A percentile compares a stretch with the other conserved stretches of the same genome.
phyloP scores from a whole-genome alignment of 2,329 filamentous ascomycete genomes.

The Nothomitra cinnamomea region DNA sequence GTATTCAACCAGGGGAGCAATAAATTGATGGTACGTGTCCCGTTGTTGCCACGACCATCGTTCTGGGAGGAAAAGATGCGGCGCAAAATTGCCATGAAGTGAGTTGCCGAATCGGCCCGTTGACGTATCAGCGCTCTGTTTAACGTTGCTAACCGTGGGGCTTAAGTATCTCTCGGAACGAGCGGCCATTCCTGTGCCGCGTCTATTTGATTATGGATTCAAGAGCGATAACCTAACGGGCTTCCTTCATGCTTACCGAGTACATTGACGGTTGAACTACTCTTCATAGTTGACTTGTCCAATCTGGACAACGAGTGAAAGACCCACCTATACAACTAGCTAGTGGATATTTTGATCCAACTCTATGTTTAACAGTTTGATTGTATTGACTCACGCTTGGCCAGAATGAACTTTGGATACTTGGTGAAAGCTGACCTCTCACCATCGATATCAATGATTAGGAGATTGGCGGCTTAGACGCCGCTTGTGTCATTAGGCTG shows the following conservation, averaged over 20 bases:
- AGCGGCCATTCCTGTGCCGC: background rate
- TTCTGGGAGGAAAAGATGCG: background rate
- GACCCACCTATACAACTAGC: background rate
- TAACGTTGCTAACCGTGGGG: background rate
- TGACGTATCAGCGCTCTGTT: background rate
- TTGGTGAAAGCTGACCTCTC: background rate
- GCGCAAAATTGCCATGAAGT: background rate
- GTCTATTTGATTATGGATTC: too few relatives aligned
- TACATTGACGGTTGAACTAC: background rate
- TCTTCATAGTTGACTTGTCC: background rate
- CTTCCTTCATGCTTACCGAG: background rate
- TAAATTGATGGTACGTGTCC: background rate
- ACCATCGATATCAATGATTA: background rate
- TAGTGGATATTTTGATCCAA: background rate
- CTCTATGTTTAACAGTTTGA: background rate
- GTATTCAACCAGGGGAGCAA: background rate
- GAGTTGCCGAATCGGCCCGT: background rate
- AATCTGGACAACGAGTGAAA: background rate
- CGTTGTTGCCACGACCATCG: background rate
- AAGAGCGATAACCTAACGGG: background rate
- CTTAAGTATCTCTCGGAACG: background rate
- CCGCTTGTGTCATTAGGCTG: background rate
- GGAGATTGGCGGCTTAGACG: background rate
- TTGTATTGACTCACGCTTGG: background rate
- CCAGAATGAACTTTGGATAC: background rate